Evolutionary conservation across 495 filamentous ascomycete species (phyloP).

Genomic region (Daldinia decipiens): DNA sequence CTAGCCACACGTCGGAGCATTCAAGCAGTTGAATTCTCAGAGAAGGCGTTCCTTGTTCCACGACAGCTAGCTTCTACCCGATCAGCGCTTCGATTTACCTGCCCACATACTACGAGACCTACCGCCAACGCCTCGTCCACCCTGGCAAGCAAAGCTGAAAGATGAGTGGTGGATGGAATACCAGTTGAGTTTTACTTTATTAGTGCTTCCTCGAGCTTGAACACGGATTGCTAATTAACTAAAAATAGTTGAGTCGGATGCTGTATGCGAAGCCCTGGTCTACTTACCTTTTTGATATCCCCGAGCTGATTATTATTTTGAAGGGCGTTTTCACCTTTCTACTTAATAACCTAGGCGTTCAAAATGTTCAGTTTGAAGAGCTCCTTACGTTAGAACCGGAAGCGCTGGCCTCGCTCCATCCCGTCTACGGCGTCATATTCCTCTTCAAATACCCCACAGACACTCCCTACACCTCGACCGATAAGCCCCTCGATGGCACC

Average conservation of each 20-base stretch:
- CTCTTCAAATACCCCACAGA: conserved; percentile 97
- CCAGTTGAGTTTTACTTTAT: conserved; percentile 54
- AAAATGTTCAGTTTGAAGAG: conserved; percentile 96
- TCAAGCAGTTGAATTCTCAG: conserved; percentile 9
- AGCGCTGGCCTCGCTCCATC: conserved; percentile 77
- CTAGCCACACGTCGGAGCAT: background rate
- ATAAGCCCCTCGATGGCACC: conserved; percentile 76
- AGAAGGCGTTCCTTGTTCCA: conserved; percentile 13
- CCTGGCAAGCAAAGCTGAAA: conserved; percentile 42
- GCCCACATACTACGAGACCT: conserved; percentile 4
- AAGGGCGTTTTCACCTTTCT: conserved; percentile 98
- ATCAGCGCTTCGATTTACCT: background rate
- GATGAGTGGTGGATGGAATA: conserved; percentile 70
- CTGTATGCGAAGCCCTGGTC: conserved; percentile 63
- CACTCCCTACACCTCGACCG: conserved; percentile 65
- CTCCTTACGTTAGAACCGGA: conserved; percentile 88
- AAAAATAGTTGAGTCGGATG: conserved; percentile 88
- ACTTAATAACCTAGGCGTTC: conserved; percentile 88
- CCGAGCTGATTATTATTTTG: conserved; percentile 25
- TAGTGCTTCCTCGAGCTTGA: background rate
- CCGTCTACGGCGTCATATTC: conserved; percentile 97
- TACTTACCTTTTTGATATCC: conserved; percentile 3
- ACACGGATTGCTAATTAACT: conserved; percentile 51
- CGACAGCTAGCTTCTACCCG: conserved; percentile 6
- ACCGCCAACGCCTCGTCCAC: conserved; percentile 32